A percentile compares a stretch with the other conserved stretches of the same genome.
These are phyloP conservation scores for Volutella citrinella DNA, from an alignment of 2,329 filamentous ascomycete genomes.

Conservation along the genomic window DNA sequence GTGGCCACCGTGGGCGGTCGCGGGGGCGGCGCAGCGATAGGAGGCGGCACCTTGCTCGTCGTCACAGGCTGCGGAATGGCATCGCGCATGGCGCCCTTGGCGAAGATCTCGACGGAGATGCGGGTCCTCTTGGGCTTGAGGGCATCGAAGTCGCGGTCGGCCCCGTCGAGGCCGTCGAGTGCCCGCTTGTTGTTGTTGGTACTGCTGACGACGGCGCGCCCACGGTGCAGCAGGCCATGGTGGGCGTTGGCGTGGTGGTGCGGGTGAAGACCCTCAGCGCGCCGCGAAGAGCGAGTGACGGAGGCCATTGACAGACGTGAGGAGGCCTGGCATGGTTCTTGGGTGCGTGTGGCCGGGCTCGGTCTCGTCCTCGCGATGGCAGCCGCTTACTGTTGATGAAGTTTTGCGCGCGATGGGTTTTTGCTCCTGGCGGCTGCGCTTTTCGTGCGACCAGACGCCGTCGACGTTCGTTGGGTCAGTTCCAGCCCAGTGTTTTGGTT, in stretches of 20 bases:
- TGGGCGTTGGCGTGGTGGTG: conserved; percentile 28
- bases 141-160: conserved; percentile 43
- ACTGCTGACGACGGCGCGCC: conserved; percentile 29
- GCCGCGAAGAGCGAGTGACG: conserved; percentile 48
- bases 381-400: conserved; percentile 22
- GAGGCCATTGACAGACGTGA: conserved; percentile 45
- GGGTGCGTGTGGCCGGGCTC: conserved; percentile 17
- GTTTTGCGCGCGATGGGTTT: conserved; percentile 3
- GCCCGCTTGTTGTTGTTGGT: conserved; percentile 44
- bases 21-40: conserved; percentile 20
- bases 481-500: not conserved
- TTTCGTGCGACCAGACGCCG: conserved; percentile 22
- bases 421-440: conserved; percentile 19
- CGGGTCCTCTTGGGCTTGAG: conserved; percentile 47
- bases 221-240: conserved; percentile 24
- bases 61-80: conserved; percentile 19
- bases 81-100: conserved; percentile 27
- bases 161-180: conserved; percentile 43
- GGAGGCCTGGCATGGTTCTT: conserved; percentile 36
- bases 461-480: conserved; percentile 8
- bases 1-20: conserved; percentile 20
- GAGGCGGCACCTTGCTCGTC: conserved; percentile 24
- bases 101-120: conserved; percentile 52
- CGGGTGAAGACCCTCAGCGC: conserved; percentile 45
- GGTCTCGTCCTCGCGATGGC: conserved; percentile 24